Conservation (phyloP, 768 basidiomycete species). For the Leccinum disarticulatum region DNA sequence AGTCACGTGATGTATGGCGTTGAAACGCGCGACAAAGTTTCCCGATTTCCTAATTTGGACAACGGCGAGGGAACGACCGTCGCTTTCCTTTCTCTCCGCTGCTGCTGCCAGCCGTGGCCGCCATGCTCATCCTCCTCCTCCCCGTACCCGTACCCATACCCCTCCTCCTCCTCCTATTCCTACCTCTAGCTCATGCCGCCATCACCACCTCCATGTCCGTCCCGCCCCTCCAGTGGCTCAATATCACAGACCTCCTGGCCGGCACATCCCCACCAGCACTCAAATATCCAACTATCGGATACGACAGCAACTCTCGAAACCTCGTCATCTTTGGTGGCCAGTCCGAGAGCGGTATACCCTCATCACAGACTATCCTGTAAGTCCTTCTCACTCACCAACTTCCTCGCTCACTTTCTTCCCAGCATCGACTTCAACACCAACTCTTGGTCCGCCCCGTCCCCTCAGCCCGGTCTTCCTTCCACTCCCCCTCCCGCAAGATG, state of each 20-base stretch:
- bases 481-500: constrained; percentile 60
- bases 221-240: constrained; percentile 59
- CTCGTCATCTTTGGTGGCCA: constrained; percentile 77
- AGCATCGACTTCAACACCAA: constrained; percentile 65
- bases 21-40: no score
- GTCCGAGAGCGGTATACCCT: constrained; percentile 60
- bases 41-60: no score
- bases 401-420: constrained; percentile 5
- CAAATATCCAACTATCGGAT: constrained; percentile 71
- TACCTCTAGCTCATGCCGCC: constrained; percentile 21
- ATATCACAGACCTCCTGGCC: constrained; percentile 55
- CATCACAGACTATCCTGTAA: constrained; percentile 68
- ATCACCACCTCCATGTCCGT: constrained; percentile 52
- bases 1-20: no score
- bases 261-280: constrained; percentile 60
- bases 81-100: constrained; percentile 20
- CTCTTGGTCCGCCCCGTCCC: constrained; percentile 57
- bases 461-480: constrained; percentile 48
- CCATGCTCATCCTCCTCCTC: not conserved
- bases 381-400: constrained; percentile 22
- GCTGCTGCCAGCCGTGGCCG: not conserved
- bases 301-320: constrained; percentile 46
- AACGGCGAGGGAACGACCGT: constrained; percentile 7
- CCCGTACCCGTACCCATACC: not conserved
- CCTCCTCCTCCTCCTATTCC: constrained; percentile 9